Evolutionary conservation across 176 grass and related monocot genomes (phyloP), one percentile per base, ranked within the genome.

Genomic region (Pontederia paniculata): DNA sequence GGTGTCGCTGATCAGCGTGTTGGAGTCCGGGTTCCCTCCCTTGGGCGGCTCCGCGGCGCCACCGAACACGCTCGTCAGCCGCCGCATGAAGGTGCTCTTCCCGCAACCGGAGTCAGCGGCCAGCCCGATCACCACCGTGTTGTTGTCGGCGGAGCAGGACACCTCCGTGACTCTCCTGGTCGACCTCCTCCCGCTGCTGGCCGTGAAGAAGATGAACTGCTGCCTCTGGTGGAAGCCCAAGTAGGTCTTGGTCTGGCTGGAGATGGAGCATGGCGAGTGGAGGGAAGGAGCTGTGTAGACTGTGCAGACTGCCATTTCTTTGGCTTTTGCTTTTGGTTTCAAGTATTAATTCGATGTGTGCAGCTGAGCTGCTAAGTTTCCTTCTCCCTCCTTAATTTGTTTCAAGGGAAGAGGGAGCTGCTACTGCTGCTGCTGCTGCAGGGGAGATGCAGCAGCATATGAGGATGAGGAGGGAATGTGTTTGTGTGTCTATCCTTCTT

Each of bases 261-360:
- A 65, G 47, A 65, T 83, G 55, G 79, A 60, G 41, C 28, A 37
- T 6, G 12, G 10, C 12, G 55, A 58, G 3, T 31, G 55, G 55
- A 41, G 12, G 4, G 17, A 56, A 17, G 57, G 57, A 42, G 15
- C 73, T 49, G 73, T 76, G 73, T 86, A 59, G 12, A 74, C 59
- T 47, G 85, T 73, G 82, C 86, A 89, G 68, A 83, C 70, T 73
- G 86, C 91, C 91, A 96, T 96, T 63, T 69, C 63, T 74, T 67
- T 44, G n/a, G 42, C 69, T 57, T 60, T 52, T 78, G n/a, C 67
- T 23, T 68, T 50, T 46, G 20, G 47, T 23, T 21, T 41, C 28
- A 5, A 37, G n/a, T n/a, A n/a, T n/a, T n/a, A n/a, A n/a, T n/a
- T n/a, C n/a, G n/a, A n/a, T n/a, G n/a, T n/a, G 28, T 5, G 28